Percentiles rank a stretch among this genome's conserved stretches.
These are phyloP conservation scores for Cladophialophora yegresii DNA, from an alignment of 2,329 filamentous ascomycete genomes.

Conservation along the genomic window DNA sequence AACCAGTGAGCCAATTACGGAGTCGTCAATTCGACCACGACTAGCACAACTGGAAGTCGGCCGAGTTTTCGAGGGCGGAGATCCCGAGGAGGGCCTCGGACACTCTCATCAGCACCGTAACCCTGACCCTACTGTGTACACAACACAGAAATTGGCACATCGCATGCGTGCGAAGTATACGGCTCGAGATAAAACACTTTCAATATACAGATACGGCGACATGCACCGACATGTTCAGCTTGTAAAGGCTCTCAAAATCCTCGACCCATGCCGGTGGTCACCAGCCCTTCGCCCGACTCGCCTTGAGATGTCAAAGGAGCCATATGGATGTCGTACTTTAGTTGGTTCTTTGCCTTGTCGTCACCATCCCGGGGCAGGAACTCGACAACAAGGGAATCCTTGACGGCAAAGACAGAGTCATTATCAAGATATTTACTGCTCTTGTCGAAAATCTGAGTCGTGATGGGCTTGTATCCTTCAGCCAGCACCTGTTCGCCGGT, in stretches of 20 bases:
- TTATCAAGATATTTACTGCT: conserved; percentile 63
- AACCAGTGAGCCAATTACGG: not conserved
- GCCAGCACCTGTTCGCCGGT: conserved; percentile 50
- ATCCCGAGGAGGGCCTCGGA: not conserved
- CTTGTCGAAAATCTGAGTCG: conserved; percentile 75
- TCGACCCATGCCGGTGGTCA: conserved; percentile 16
- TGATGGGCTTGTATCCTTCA: conserved; percentile 66
- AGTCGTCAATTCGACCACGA: not conserved
- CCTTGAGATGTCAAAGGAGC: conserved; percentile 37
- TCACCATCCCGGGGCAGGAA: conserved; percentile 57
- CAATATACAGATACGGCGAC: not conserved
- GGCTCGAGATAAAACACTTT: not conserved
- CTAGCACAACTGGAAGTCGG: not conserved
- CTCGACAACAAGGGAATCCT: conserved; percentile 60
- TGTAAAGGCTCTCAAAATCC: conserved; percentile 1
- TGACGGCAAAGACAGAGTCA: conserved; percentile 62
- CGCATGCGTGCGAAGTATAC: not conserved
- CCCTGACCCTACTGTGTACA: not conserved
- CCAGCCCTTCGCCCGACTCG: conserved; percentile 56
- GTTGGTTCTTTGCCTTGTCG: conserved; percentile 55
- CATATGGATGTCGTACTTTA: conserved; percentile 56
- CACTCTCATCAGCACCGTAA: too few relatives aligned
- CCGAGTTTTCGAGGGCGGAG: not conserved
- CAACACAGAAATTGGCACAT: fast-evolving
- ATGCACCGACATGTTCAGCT: conserved; percentile 2